Evolutionary conservation across 2,329 filamentous ascomycete genomes (phyloP).

Genomic region (Ceratocystis cacaofunesta): DNA sequence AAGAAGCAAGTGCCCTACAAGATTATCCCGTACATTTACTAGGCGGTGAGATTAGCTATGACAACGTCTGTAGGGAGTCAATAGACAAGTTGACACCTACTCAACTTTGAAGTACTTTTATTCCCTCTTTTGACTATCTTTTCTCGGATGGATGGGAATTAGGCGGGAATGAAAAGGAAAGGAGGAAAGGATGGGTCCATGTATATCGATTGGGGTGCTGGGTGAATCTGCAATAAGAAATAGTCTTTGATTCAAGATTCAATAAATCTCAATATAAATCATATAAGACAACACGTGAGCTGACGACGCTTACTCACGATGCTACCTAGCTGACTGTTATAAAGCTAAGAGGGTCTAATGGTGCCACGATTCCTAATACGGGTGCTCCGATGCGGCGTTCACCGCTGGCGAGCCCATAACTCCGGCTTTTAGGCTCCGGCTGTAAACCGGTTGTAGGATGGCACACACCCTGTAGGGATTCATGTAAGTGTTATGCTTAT

Average conservation of each 20-base stretch:
- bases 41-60: slow-evolving; percentile 12
- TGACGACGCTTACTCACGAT: not conserved
- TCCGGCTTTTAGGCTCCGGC: not conserved
- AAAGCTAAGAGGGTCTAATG: not conserved
- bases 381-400: not conserved
- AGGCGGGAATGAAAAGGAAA: not conserved
- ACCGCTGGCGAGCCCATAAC: not conserved
- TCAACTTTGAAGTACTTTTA: no score
- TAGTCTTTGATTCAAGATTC: not conserved
- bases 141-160: not conserved
- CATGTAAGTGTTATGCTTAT: no score
- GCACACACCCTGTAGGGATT: not conserved
- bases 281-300: not conserved
- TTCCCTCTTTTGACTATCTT: not conserved
- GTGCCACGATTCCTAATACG: not conserved
- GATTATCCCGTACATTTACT: slow-evolving; percentile 80
- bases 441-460: not conserved
- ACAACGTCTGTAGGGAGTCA: not conserved
- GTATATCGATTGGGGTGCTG: no score
- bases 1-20: slow-evolving; percentile 65
- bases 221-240: not conserved
- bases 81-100: not conserved
- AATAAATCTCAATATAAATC: not conserved
- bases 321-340: not conserved
- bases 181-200: not conserved